Base-by-base conservation (phyloP, 1,139 yeast species). In the Suhomyces panamericanus region DNA sequence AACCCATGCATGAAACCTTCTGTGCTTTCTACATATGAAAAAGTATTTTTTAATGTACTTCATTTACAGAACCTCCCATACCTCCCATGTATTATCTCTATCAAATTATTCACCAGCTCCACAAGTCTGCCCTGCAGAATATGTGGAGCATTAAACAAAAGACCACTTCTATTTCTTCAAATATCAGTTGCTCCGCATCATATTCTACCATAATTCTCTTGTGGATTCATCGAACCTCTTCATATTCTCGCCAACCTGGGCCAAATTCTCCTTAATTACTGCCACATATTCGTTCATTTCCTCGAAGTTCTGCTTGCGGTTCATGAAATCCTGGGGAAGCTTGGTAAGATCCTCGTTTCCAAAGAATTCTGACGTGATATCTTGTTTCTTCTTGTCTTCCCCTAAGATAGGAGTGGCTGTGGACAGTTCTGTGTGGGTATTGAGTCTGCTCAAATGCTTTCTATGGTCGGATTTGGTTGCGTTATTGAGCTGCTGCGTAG, bases 171-270 rank as follows among this genome's bases (percentile, higher is more conserved):
- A 17, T 4, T 4, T 4, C 20, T 4, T 17, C 20, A 17, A 6
- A 17, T 26, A 11, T 26, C 10, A 28, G 4, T 10, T 33, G 15
- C 35, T 4, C 17, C 22, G 24, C 5, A 8, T 7, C 24, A 26
- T 3, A 26, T 11, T 4, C 30, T 30, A 52, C 77, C 77, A 73
- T 37, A 67, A 56, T 35, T 68, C 72, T 46, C 64, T 58, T 11
- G 71, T 65, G 4, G 68, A 62, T 35, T 64, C 70, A 46, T 73
- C 78, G 50, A 73, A 73, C 34, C 60, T 56, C 57, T 70, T 69
- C 77, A 74, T 72, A n/a, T 67, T 57, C 24, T 61, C 64, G 4
- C 73, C 70, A 32, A 74, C 74, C 11, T 49, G 60, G 16, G 59
- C 64, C 43, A 74, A 57, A 38, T 63, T 63, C 17, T 50, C 53